Conservation (phyloP, 331 rosid genomes). For the Arachis monticola region DNA sequence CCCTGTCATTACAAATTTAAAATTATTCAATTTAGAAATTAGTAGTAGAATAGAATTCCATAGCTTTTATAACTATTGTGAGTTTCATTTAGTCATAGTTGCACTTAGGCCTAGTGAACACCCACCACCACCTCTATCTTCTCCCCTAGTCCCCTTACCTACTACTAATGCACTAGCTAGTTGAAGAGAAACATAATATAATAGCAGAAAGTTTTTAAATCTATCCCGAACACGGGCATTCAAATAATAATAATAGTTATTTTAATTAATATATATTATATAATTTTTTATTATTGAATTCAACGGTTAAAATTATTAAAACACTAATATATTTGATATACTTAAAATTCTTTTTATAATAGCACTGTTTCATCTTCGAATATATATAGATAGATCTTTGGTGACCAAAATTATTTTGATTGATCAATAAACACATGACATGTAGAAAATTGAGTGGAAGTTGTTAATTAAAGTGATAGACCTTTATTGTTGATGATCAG, state of each 20-base stretch:
- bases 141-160: background rate
- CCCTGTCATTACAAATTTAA: constrained; percentile 17
- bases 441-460: no score
- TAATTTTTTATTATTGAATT: background rate
- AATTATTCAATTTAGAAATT: background rate
- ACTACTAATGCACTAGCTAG: background rate
- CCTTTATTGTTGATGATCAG: no score
- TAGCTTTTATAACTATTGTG: background rate
- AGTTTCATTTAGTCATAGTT: background rate
- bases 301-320: no score
- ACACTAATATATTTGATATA: no score
- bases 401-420: background rate
- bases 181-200: background rate
- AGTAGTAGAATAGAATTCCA: background rate
- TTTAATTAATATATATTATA: background rate
- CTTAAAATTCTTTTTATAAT: no score
- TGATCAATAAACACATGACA: no score
- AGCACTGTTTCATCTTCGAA: background rate
- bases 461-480: no score
- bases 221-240: no score
- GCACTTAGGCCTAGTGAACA: constrained; percentile 3
- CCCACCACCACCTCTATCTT: constrained; percentile 24
- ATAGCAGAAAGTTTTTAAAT: background rate
- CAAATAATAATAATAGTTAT: no score
- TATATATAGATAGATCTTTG: background rate